phyloP scores from a whole-genome alignment of 495 filamentous ascomycete species.

The Penicillium psychrofluorescens region DNA sequence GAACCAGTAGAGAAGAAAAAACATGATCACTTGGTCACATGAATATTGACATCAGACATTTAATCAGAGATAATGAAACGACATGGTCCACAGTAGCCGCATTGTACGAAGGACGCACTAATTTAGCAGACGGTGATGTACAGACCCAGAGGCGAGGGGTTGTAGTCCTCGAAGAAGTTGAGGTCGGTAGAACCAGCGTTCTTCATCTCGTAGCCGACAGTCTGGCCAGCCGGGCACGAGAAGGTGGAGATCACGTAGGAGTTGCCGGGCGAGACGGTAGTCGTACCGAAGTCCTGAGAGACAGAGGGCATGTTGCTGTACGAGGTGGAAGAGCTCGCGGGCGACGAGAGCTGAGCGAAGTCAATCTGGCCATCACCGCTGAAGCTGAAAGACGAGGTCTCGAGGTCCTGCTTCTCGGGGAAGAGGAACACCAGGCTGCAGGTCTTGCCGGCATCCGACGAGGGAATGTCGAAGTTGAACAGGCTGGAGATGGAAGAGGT shows the following conservation, averaged over 20 bases:
- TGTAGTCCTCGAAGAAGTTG: conserved; percentile 59
- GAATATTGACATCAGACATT: background rate
- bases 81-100: background rate
- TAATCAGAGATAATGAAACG: background rate
- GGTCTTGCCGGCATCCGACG: conserved; percentile 43
- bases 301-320: conserved; percentile 43
- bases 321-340: conserved; percentile 37
- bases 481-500: conserved; percentile 48
- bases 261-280: conserved; percentile 47
- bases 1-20: background rate
- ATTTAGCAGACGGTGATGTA: conserved; percentile 52
- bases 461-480: conserved; percentile 66
- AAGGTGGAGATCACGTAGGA: conserved; percentile 49
- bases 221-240: conserved; percentile 46
- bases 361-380: conserved; percentile 51
- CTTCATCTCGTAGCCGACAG: conserved; percentile 45
- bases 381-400: conserved; percentile 50
- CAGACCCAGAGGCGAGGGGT: conserved; percentile 55
- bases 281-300: conserved; percentile 34
- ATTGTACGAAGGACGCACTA: background rate
- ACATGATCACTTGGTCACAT: background rate
- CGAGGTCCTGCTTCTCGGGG: conserved; percentile 43
- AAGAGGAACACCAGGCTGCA: conserved; percentile 64
- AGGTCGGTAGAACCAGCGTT: conserved; percentile 44
- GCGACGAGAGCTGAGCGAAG: conserved; percentile 36